phyloP scores from a whole-genome alignment of 1,284 basidiomycete genomes.

The Peniophora sp. region DNA sequence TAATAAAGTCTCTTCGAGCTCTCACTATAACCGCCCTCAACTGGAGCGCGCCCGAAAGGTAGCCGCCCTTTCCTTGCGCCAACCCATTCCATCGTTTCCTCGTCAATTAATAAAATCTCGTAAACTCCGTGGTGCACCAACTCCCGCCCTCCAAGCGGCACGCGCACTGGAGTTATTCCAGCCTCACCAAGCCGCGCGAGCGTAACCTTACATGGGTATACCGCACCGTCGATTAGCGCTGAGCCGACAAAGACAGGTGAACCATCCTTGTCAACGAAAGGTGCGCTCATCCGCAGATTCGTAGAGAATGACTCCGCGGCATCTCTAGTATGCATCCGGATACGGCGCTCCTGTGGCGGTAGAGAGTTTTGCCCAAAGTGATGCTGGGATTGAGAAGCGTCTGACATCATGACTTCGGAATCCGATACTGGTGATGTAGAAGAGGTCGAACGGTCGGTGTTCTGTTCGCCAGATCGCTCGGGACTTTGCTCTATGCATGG shows the following conservation, averaged over 20 bases:
- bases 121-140: slow-evolving; percentile 52
- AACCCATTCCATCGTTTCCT: slow-evolving; percentile 64
- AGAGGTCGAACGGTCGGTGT: too few species aligned
- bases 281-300: slow-evolving; percentile 19
- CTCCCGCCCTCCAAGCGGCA: slow-evolving; percentile 60
- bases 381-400: too few species aligned
- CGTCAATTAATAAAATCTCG: slow-evolving; percentile 62
- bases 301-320: too few species aligned
- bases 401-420: too few species aligned
- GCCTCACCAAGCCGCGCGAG: slow-evolving; percentile 21
- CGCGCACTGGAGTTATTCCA: slow-evolving; percentile 42
- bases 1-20: slow-evolving; percentile 27
- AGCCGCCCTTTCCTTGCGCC: slow-evolving; percentile 47
- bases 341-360: too few species aligned
- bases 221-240: slow-evolving; percentile 53
- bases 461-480: too few species aligned
- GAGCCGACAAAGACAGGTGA: slow-evolving; percentile 65
- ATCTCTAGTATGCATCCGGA: too few species aligned
- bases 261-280: slow-evolving; percentile 46
- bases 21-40: slow-evolving; percentile 36
- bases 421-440: too few species aligned
- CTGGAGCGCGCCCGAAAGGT: slow-evolving; percentile 34
- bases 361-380: too few species aligned
- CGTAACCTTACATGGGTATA: slow-evolving; percentile 75
- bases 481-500: too few species aligned